Evolutionary conservation across 768 basidiomycete species (phyloP).

Genomic region (Leccinum boreale): DNA sequence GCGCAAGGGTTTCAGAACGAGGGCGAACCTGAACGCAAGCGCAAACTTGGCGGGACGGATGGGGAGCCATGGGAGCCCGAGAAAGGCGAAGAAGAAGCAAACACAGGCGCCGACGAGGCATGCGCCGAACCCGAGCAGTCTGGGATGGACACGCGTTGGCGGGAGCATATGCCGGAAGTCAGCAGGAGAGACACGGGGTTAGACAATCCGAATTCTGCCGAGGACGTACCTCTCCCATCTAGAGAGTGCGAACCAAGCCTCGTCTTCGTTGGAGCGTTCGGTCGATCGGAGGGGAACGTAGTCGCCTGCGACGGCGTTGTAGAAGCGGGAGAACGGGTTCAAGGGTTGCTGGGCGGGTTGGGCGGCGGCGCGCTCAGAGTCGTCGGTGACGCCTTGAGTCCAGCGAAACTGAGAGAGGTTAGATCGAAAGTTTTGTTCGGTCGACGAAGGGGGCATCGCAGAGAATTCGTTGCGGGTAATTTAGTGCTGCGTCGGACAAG

Average conservation of each 20-base stretch:
- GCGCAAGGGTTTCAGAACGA: neutral
- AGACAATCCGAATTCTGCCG: neutral
- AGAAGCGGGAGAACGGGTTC: slow-evolving; percentile 84
- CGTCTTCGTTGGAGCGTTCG: slow-evolving; percentile 89
- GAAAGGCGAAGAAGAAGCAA: slow-evolving; percentile 90
- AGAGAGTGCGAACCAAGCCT: slow-evolving; percentile 89
- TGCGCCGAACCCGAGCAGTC: slow-evolving; percentile 85
- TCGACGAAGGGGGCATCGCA: neutral
- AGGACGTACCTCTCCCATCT: slow-evolving; percentile 81
- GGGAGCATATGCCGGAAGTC: neutral
- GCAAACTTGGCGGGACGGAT: slow-evolving; percentile 89
- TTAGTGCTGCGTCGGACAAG: neutral
- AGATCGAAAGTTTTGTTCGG: slow-evolving; percentile 68
- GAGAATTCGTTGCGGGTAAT: neutral
- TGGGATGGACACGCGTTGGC: slow-evolving; percentile 24
- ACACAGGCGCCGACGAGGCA: slow-evolving; percentile 88
- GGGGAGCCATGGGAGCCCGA: slow-evolving; percentile 66
- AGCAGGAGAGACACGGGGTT: neutral
- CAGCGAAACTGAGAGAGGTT: slow-evolving; percentile 87
- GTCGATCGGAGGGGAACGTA: slow-evolving; percentile 85
- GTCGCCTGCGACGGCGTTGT: slow-evolving; percentile 78
- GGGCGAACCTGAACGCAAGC: slow-evolving; percentile 68
- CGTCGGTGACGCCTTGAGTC: slow-evolving; percentile 70
- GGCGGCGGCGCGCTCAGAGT: slow-evolving; percentile 47
- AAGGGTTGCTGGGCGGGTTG: slow-evolving; percentile 29